Evolutionary conservation across 805 yeast species (phyloP).

Genomic region (Priceomyces carsonii): DNA sequence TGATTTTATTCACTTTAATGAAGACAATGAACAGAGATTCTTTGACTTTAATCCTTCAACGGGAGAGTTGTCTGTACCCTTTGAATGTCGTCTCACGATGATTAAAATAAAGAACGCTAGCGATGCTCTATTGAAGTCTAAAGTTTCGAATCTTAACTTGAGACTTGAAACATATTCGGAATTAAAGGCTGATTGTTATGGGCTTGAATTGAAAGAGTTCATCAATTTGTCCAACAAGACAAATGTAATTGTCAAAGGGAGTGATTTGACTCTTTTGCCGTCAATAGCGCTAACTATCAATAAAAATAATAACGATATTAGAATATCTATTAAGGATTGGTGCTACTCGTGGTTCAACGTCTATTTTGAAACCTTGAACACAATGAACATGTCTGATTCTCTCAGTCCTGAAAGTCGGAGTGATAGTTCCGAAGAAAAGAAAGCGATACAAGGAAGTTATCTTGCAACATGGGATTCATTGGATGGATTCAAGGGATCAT

Average conservation of each 20-base stretch:
- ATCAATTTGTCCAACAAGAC: constrained; percentile 1
- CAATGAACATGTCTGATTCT: background rate
- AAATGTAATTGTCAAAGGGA: constrained; percentile 1
- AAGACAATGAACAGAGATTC: background rate
- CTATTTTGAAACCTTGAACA: constrained; percentile 6
- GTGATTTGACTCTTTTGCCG: constrained; percentile 3
- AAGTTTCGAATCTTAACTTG: constrained; percentile 7
- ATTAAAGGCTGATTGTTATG: constrained; percentile 3
- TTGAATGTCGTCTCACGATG: constrained; percentile 13
- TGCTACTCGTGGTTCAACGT: constrained; percentile 33
- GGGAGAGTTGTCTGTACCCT: constrained; percentile 5
- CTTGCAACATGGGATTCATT: constrained; percentile 38
- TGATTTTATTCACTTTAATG: constrained; percentile 8
- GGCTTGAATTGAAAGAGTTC: constrained; percentile 7
- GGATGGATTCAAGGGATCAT: constrained; percentile 70
- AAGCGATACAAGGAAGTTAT: constrained; percentile 3
- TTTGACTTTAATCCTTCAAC: constrained; percentile 9
- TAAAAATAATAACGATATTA: constrained; percentile 13
- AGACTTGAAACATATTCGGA: constrained; percentile 5
- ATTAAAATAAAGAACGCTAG: constrained; percentile 12
- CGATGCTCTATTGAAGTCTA: constrained; percentile 8
- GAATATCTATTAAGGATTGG: constrained; percentile 15
- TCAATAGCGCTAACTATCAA: constrained; percentile 1
- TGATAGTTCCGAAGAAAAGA: background rate
- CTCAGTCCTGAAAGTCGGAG: background rate